Evolutionary conservation across 1,284 basidiomycete species (phyloP).

Genomic region (Naganishia albida): DNA sequence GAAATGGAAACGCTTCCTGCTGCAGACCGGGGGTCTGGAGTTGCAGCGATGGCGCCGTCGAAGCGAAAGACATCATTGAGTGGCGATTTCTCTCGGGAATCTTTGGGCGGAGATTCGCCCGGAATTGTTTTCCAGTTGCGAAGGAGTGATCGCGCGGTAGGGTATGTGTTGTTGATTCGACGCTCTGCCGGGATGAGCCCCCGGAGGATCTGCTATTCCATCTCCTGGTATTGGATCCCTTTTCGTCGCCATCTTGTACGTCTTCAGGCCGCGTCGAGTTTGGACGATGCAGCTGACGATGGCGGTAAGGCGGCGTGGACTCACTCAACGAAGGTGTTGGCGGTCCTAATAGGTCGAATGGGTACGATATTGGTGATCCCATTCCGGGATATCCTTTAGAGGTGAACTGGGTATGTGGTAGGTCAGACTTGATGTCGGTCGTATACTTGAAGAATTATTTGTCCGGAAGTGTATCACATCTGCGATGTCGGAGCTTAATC

Average conservation of each 20-base stretch:
- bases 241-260: neutral
- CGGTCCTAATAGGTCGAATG: too few relatives aligned
- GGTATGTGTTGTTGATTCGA: neutral
- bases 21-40: conserved; percentile 13
- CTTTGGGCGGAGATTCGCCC: neutral
- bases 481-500: too few relatives aligned
- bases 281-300: too few relatives aligned
- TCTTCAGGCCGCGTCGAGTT: too few relatives aligned
- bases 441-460: too few relatives aligned
- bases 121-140: neutral
- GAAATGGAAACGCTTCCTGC: neutral
- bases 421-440: too few relatives aligned
- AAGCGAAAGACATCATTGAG: conserved; percentile 2
- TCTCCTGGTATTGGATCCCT: neutral
- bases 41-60: neutral
- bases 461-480: too few relatives aligned
- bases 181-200: conserved; percentile 1
- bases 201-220: conserved; percentile 13
- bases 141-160: neutral
- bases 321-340: too few relatives aligned
- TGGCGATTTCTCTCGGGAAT: neutral
- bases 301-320: too few relatives aligned
- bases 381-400: too few relatives aligned
- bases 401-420: too few relatives aligned
- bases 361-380: too few relatives aligned